Base-by-base conservation (phyloP, 108 stramenopile genomes). In the Cyclotella cryptica region DNA sequence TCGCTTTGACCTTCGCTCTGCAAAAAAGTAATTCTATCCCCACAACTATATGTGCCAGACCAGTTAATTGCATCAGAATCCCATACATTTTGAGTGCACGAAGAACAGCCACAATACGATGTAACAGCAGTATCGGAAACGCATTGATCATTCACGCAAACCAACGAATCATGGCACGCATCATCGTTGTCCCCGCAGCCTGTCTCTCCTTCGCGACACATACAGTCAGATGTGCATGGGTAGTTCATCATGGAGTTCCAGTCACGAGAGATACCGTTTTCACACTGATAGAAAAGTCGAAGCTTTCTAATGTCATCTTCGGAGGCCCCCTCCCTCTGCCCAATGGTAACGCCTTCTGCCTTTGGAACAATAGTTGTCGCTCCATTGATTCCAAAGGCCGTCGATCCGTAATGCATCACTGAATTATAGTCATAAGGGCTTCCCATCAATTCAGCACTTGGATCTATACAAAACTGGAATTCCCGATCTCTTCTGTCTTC, bases 331-430 rank as follows among this genome's bases (percentile, higher is more conserved):
- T 30, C 39, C 14, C 66, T 18, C 21, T 67, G 74, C 24, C 74
- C 74, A 22, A 75, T 59, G 11, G 2, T 18, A 55, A 17, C 15
- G n/a, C 49, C 49, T 19, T 40, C 17, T 15, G 19, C 17, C 21
- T 66, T 66, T 14, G 28, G 22, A 19, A 59, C n/a, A 30, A 65
- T 66, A 15, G 65, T 52, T 27, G 45, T 22, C 13, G n/a, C 28
- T 13, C 44, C 65, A 68, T 46, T 9, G 19, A 24, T 59, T 18
- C 30, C 26, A 40, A 75, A 75, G 30, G 21, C 61, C 4, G 66
- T 67, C 9, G 19, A 6, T 17, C 72, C 72, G 22, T 80, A 80
- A 68, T 80, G 79, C 79, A 80, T 74, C 1, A 79, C 72, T 19
- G 54, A 43, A 17, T 61, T 46, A 43, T 80, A 80, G 52, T 80